Percentiles rank a stretch among this genome's conserved stretches.
These are phyloP conservation scores for Phyllostachys edulis DNA, from an alignment of 176 grass and related monocot genomes.

Conservation along the genomic window DNA sequence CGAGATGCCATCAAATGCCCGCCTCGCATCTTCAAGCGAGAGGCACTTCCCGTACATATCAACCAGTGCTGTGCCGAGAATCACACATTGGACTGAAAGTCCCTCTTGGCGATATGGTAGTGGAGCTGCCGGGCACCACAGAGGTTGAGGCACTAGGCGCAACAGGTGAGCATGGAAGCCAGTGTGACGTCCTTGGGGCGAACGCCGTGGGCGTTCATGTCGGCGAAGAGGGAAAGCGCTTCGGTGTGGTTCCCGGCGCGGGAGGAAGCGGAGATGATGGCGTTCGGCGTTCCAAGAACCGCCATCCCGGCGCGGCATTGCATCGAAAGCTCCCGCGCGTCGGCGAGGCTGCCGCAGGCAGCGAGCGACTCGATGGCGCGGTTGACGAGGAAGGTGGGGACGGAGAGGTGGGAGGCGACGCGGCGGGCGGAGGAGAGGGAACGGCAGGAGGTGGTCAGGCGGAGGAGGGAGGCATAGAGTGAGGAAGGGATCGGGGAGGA, in stretches of 20 bases:
- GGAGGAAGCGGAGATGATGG: conserved; percentile 62
- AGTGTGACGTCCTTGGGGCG: conserved; percentile 70
- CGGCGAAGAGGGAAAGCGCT: conserved; percentile 47
- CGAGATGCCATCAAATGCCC: conserved; percentile 62
- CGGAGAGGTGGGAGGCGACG: conserved; percentile 40
- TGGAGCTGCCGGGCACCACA: conserved; percentile 62
- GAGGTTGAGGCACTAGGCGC: conserved; percentile 49
- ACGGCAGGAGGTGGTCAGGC: conserved; percentile 22
- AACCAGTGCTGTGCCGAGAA: conserved; percentile 67
- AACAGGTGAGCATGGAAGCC: conserved; percentile 67
- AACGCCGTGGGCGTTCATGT: conserved; percentile 48
- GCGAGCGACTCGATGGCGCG: conserved; percentile 67
- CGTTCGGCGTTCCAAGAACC: conserved; percentile 62
- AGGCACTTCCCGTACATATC: conserved; percentile 74
- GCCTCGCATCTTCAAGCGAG: conserved; percentile 49
- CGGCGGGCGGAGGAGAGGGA: conserved; percentile 54
- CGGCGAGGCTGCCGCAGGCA: conserved; percentile 44
- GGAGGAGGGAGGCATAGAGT: conserved; percentile 42
- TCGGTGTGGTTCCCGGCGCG: conserved; percentile 9
- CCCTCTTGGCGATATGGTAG: conserved; percentile 54
- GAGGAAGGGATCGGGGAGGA: conserved; percentile 28
- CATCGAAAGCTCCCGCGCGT: conserved; percentile 78
- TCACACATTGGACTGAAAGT: conserved; percentile 50
- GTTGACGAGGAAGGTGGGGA: conserved; percentile 65
- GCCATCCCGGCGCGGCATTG: conserved; percentile 79